A percentile compares a stretch with the other conserved stretches of the same genome.
Evolutionary conservation across 164 flowering plant genomes (phyloP).

Genomic region (Chloranthus sessilifolius): DNA sequence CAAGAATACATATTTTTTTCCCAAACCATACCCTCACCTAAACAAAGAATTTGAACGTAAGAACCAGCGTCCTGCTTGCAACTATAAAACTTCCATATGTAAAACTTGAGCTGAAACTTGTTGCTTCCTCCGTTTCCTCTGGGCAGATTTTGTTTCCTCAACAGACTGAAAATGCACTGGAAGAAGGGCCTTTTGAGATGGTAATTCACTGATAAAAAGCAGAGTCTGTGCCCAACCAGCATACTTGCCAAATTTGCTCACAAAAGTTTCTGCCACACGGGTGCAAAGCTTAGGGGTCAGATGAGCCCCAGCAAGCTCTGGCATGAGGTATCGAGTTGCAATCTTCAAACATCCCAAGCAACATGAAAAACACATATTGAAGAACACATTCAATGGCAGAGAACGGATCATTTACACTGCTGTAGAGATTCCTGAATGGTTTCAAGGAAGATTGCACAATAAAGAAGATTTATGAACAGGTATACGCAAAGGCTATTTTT

Average conservation of each 20-base stretch:
- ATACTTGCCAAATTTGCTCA: conserved; percentile 81
- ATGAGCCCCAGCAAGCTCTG: conserved; percentile 81
- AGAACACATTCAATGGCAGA: neutral
- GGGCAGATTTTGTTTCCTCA: conserved; percentile 22
- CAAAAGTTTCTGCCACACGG: conserved; percentile 91
- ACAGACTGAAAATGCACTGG: conserved; percentile 26
- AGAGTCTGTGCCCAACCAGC: conserved; percentile 99
- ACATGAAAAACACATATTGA: neutral
- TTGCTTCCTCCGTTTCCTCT: conserved; percentile 13
- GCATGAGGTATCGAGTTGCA: conserved; percentile 72
- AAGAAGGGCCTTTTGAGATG: conserved; percentile 63
- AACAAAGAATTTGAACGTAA: too few relatives aligned
- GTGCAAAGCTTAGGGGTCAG: conserved; percentile 62
- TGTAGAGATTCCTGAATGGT: too few relatives aligned
- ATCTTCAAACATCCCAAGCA: conserved; percentile 40
- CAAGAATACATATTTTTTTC: too few relatives aligned
- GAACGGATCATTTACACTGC: neutral
- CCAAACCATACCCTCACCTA: too few relatives aligned
- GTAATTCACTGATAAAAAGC: conserved; percentile 84
- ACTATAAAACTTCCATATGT: too few relatives aligned
- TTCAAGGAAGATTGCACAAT: too few relatives aligned
- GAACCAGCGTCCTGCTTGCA: too few relatives aligned
- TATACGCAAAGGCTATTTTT: too few relatives aligned
- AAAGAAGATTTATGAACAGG: too few relatives aligned
- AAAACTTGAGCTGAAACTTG: conserved; percentile 9